Evolutionary conservation across 1,284 basidiomycete genomes (phyloP), one percentile per base, ranked within the genome.

Genomic region (Moniliella sp.): DNA sequence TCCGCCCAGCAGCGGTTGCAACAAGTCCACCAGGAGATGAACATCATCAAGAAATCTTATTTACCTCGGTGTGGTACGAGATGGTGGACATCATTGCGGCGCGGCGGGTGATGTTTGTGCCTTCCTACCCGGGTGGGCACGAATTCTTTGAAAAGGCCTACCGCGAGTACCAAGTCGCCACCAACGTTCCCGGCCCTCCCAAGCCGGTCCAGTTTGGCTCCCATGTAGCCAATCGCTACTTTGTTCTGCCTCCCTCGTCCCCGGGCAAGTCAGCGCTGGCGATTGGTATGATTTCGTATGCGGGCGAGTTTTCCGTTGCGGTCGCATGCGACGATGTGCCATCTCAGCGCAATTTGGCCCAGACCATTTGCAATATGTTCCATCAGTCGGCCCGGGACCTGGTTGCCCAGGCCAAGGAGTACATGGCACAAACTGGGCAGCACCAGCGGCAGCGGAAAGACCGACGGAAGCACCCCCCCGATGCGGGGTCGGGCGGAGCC

Each of bases 221-320:
- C 5, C 55, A 58, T 39, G 42, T 55, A 36, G 55, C 55, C 10
- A 55, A 45, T 33, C 43, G 37, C 37, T 58, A 58, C 38, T 53
- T 57, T 31, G 53, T 57, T 21, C 45, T 58, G 12, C 55, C 55
- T 12, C 55, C 55, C 28, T 46, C 43, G 32, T 46, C 44, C 21
- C 53, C 55, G 3, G 55, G 55, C 34, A 57, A 55, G 37, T 44
- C 53, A 15, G 52, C 48, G 26, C 43, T 58, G 45, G 47, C 52
- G 3, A 54, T 56, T 30, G 55, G 55, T 25, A 57, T 55, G 51
- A 58, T 58, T 34, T 50, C 47, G 34, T 58, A 58, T 28, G 55
- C 49, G 18, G 36, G 43, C 26, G 41, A 48, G 34, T 58, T 58
- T 27, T 50, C 47, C 15, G 41, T 58, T 11, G 55, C 51, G 3